Conservation (phyloP, 176 grass and related monocot species). For the Raddia distichophylla region DNA sequence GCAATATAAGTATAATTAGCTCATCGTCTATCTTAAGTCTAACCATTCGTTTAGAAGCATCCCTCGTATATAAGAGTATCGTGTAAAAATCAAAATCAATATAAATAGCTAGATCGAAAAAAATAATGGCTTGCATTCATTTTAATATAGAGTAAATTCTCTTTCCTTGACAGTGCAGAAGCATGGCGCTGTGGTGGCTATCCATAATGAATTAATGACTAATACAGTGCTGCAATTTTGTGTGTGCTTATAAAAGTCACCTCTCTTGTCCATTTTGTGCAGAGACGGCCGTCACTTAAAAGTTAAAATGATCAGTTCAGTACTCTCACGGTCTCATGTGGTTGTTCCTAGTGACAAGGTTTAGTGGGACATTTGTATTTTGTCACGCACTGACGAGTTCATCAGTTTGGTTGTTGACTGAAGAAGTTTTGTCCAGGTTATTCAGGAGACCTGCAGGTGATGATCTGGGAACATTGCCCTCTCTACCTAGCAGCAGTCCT, state of each 20-base stretch:
- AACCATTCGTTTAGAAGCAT: no score
- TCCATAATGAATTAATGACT: not conserved
- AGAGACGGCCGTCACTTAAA: not conserved
- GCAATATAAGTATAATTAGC: no score
- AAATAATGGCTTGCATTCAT: no score
- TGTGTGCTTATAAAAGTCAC: not conserved
- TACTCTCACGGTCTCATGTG: not conserved
- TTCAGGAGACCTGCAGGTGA: constrained; percentile 6
- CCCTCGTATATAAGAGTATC: no score
- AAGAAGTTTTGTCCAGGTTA: not conserved
- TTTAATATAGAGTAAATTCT: no score
- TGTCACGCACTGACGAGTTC: not conserved
- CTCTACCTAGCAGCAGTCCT: no score
- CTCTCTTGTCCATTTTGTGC: constrained; percentile 5
- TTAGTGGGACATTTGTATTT: not conserved
- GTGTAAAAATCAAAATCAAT: no score
- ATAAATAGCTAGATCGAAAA: no score
- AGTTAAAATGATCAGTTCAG: not conserved
- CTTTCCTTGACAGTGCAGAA: not conserved
- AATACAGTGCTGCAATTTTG: not conserved
- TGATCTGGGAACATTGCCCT: not conserved
- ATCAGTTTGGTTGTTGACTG: not conserved
- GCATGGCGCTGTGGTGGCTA: not conserved
- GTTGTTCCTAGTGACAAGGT: not conserved
- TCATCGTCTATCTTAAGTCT: no score